A percentile compares a stretch with the other conserved stretches of the same genome.
These are phyloP conservation scores for Neofusicoccum parvum DNA, from an alignment of 2,329 filamentous ascomycete species.

Conservation along the genomic window DNA sequence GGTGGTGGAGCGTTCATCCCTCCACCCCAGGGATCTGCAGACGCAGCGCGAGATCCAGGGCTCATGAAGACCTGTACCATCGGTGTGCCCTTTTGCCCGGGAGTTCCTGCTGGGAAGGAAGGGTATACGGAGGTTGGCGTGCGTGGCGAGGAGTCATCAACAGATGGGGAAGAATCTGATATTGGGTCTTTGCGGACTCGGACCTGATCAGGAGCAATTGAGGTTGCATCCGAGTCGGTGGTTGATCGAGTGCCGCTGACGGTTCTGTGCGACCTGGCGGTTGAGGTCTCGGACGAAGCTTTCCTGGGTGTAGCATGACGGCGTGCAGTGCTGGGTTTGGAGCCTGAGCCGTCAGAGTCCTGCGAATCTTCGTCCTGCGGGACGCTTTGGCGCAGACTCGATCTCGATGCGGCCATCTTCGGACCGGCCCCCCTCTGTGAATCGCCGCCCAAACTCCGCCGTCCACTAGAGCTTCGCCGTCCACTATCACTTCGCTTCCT, in stretches of 20 bases:
- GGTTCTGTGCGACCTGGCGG: slow-evolving; percentile 38
- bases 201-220: slow-evolving; percentile 45
- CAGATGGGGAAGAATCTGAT: slow-evolving; percentile 42
- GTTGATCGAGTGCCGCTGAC: slow-evolving; percentile 45
- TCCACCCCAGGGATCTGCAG: slow-evolving; percentile 42
- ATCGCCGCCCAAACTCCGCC: slow-evolving; percentile 38
- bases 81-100: slow-evolving; percentile 39
- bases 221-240: slow-evolving; percentile 50
- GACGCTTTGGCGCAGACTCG: slow-evolving; percentile 46
- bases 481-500: slow-evolving; percentile 41
- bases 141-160: slow-evolving; percentile 48
- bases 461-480: slow-evolving; percentile 1
- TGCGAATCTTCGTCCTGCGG: slow-evolving; percentile 41
- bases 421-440: slow-evolving; percentile 39
- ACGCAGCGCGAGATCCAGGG: slow-evolving; percentile 37
- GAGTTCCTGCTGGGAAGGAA: slow-evolving; percentile 36
- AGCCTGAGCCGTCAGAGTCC: slow-evolving; percentile 45
- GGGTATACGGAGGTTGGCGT: slow-evolving; percentile 47
- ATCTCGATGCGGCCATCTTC: slow-evolving; percentile 43
- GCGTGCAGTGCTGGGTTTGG: slow-evolving; percentile 42
- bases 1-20: slow-evolving; percentile 57
- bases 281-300: slow-evolving; percentile 19
- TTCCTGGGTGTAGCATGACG: slow-evolving; percentile 25
- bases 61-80: slow-evolving; percentile 49
- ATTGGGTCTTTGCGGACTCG: slow-evolving; percentile 28